These are phyloP conservation scores for Serpula lacrymans DNA, from an alignment of 768 basidiomycete genomes.

Conservation along the genomic window DNA sequence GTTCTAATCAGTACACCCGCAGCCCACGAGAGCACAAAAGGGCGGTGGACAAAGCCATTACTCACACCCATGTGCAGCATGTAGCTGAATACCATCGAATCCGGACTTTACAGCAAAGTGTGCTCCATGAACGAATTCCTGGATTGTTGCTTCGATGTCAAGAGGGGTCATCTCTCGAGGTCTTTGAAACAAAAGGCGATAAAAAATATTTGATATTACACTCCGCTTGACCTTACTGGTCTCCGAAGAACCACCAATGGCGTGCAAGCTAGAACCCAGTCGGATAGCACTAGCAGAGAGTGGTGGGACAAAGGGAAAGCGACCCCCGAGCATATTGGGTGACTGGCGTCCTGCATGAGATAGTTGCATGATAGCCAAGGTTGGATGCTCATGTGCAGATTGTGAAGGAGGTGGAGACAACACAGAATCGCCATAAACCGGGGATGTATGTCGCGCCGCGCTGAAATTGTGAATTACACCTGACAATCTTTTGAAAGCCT, in stretches of 20 bases:
- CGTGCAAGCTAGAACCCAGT: slow-evolving; percentile 33
- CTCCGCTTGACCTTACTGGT: slow-evolving; percentile 11
- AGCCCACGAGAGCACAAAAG: neutral
- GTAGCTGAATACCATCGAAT: slow-evolving; percentile 86
- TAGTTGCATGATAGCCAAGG: slow-evolving; percentile 80
- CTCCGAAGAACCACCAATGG: slow-evolving; percentile 5
- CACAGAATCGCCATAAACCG: slow-evolving; percentile 41
- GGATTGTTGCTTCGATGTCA: slow-evolving; percentile 62
- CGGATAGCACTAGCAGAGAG: slow-evolving; percentile 68
- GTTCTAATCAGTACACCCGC: neutral
- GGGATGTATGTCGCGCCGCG: slow-evolving; percentile 7
- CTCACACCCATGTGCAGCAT: slow-evolving; percentile 84
- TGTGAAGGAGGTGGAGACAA: slow-evolving; percentile 73
- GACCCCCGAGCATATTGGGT: slow-evolving; percentile 64
- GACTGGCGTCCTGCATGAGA: slow-evolving; percentile 86
- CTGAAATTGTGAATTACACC: slow-evolving; percentile 42
- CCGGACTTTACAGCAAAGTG: slow-evolving; percentile 59
- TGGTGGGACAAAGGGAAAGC: slow-evolving; percentile 56
- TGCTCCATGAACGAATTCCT: slow-evolving; percentile 66
- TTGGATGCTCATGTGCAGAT: too few species aligned
- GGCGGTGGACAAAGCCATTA: slow-evolving; percentile 16
- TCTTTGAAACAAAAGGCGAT: slow-evolving; percentile 55
- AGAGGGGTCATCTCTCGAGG: slow-evolving; percentile 54
- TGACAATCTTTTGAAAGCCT: slow-evolving; percentile 51
- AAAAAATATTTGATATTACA: slow-evolving; percentile 36